Base-by-base conservation (phyloP, 192 early-diverging fungal species). In the Coemansia furcata region DNA sequence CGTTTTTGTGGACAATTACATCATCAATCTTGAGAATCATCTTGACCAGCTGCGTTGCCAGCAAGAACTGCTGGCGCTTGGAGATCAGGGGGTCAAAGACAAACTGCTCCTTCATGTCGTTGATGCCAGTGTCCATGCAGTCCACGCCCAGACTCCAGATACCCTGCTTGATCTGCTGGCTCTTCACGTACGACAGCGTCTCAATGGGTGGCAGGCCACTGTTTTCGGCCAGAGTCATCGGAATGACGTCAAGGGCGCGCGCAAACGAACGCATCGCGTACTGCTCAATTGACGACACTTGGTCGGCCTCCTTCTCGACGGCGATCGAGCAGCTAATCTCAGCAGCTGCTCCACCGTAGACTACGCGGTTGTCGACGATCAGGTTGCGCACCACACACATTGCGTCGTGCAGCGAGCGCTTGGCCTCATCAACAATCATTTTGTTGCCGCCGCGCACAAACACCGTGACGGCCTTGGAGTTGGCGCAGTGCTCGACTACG, bases 261-360 rank as follows among this genome's bases (percentile, higher is more conserved):
- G 97, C 92, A 81, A 98, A 99, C n/a, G 91, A 92, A 70, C 98
- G 90, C 92, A 98, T 97, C n/a, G 98, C 98, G 69, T 99, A 99
- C 85, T 99, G 98, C 85, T 99, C 97, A 62, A 98, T 93, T 12
- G 87, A 80, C 21, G 93, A 94, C 43, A 93, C 89, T 71, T 87
- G 65, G 84, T 97, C 97, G 23, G 97, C 97, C 54, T 90, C 95
- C 67, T 89, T 88, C 37, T 91, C 88, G 9, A 99, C 92, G 37
- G 95, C 96, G 43, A 99, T 84, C n/a, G 96, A 92, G 78, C 92
- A 93, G 69, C 91, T 87, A 69, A 99, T 95, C 83, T 99, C 98
- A 50, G 98, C 97, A 39, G 98, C 94, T 42, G 97, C 98, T 54
- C 98, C 98, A 58, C 98, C 98, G 77, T 99, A 99, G 2, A 99